Evolutionary conservation across 352 stramenopile genomes (phyloP), one percentile per base, ranked within the genome.

Genomic region (Pythium brassicae): DNA sequence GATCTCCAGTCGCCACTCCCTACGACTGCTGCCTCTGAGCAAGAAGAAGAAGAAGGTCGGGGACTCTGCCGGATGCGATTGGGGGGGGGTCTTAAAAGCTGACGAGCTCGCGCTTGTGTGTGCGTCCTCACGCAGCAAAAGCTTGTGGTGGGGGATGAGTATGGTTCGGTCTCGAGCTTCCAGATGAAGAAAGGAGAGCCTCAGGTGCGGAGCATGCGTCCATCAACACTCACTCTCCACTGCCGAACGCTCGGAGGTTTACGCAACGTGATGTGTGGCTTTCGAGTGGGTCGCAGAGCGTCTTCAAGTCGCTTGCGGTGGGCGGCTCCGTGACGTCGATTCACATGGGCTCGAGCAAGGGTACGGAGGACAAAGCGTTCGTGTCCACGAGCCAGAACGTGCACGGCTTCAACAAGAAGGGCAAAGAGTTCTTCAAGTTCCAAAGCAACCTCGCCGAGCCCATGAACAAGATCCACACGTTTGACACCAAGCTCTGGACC

Each of bases 11-110:
- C 73, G 78, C 49, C 72, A 92, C 64, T 89, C 83, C 59, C 67
- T 94, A 46, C 74, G 80, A 8, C 57, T 95, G 48, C 71, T 95
- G 23, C 86, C 86, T 7, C 60, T 94, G 19, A 91, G 79, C 69
- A 89, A 89, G 73, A 89, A 91, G 69, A 93, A 91, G 67, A 91
- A 91, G 52, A 91, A 91, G 68, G 79, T 87, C n/a, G 10, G 20
- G 25, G n/a, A 9, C 11, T 14, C 14, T 9, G 11, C 46, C 19
- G 5, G 11, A 20, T n/a, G 1, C 8, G 37, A 43, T 22, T 19
- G 11, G 37, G 5, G 15, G 37, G 2, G 8, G 37, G 12, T 22
- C 14, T 43, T 8, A 2, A 22, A 43, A 22, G 14, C 37, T 43
- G 37, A 43, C 15, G 29, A 20, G 9, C 9, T 14, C 39, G 40